Evolutionary conservation across 345 rosid species (phyloP).

Genomic region (Erysimum cheiranthoides): DNA sequence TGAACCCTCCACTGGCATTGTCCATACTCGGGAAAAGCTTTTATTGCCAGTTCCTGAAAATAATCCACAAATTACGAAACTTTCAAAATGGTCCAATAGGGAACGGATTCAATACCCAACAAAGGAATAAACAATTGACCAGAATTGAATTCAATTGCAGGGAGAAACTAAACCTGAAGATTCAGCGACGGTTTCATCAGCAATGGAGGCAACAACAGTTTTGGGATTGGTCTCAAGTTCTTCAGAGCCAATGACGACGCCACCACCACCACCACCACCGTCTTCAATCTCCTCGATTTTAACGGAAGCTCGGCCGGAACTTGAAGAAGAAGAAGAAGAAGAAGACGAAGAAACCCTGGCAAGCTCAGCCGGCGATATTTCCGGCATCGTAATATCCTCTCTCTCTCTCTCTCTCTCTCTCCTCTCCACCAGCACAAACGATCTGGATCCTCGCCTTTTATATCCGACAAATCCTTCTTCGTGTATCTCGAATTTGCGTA

Average conservation of each 20-base stretch:
- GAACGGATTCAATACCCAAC: conserved; percentile 11
- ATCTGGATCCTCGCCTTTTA: conserved; percentile 54
- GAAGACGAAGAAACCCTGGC: conserved; percentile 40
- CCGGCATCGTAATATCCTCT: conserved; percentile 51
- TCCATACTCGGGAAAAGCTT: conserved; percentile 50
- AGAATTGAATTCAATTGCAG: not conserved
- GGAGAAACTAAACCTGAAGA: conserved; percentile 50
- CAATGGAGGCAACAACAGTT: conserved; percentile 43
- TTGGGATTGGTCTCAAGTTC: conserved; percentile 45
- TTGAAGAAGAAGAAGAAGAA: conserved; percentile 50
- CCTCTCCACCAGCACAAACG: conserved; percentile 39
- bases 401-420: conserved; percentile 22
- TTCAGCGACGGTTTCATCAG: conserved; percentile 47
- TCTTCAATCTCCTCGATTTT: conserved; percentile 52
- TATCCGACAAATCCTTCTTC: not conserved
- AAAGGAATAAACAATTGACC: conserved; percentile 18
- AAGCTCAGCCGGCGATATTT: conserved; percentile 50
- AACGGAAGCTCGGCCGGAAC: conserved; percentile 50
- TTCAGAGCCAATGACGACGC: conserved; percentile 43
- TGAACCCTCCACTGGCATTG: conserved; percentile 45
- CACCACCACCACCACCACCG: conserved; percentile 47
- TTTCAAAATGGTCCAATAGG: conserved; percentile 1
- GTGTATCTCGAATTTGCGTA: conserved; percentile 36
- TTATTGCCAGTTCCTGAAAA: conserved; percentile 49
- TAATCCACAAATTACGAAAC: conserved; percentile 16